phyloP scores from a whole-genome alignment of 2,329 filamentous ascomycete species.

The Rhinocladiella mackenziei region DNA sequence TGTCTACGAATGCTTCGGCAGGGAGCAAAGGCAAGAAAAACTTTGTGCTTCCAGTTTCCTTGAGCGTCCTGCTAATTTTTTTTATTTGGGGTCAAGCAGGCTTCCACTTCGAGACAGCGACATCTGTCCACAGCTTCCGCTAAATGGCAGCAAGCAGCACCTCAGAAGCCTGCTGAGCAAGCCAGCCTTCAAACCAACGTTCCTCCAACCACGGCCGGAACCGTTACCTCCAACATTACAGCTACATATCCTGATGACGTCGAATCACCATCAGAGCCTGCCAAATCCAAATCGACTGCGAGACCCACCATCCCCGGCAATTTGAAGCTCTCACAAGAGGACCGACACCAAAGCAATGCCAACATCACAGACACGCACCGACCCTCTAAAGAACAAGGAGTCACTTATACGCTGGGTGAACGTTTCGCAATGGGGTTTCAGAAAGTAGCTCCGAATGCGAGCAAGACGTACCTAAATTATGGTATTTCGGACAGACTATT shows the following conservation, averaged over 20 bases:
- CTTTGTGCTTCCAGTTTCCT: not conserved
- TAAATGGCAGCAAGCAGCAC: conserved; percentile 7
- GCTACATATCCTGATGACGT: conserved; percentile 3
- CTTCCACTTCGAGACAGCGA: no score
- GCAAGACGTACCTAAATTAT: conserved; percentile 73
- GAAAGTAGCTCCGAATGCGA: conserved; percentile 39
- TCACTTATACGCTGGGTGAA: no score
- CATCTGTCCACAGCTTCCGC: conserved; percentile 5
- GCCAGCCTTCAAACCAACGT: not conserved
- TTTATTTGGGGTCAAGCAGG: no score
- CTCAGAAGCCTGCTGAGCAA: conserved; percentile 2
- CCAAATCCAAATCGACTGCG: no score
- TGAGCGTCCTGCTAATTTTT: no score
- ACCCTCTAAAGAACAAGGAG: conserved; percentile 3
- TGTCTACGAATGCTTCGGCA: conserved; percentile 23
- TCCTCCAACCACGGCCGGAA: conserved; percentile 15
- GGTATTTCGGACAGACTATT: conserved; percentile 74
- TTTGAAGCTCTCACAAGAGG: no score
- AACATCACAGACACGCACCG: no score
- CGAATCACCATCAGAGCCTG: no score
- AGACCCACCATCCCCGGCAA: no score
- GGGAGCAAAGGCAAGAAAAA: conserved; percentile 3
- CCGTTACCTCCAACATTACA: conserved; percentile 21
- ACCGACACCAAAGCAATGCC: no score
- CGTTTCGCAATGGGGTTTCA: conserved; percentile 29